These are phyloP conservation scores for Elsinoe batatas DNA, from an alignment of 2,329 filamentous ascomycete species.

Conservation along the genomic window DNA sequence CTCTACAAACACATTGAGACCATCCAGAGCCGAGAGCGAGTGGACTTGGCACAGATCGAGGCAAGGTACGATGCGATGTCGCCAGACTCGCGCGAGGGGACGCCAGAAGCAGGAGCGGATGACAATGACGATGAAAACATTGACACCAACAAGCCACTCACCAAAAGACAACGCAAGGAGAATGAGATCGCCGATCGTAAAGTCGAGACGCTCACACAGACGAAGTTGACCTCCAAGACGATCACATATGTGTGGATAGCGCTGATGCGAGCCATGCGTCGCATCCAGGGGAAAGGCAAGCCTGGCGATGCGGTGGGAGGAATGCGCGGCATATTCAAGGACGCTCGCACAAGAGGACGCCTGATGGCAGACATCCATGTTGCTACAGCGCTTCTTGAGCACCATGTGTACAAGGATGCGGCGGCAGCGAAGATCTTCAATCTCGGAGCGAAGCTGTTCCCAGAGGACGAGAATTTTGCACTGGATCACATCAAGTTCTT, in stretches of 20 bases:
- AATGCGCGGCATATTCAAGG: conserved; percentile 77
- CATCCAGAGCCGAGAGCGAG: conserved; percentile 54
- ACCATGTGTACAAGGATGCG: conserved; percentile 88
- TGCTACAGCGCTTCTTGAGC: conserved; percentile 84
- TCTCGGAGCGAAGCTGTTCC: conserved; percentile 83
- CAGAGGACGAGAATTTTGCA: conserved; percentile 85
- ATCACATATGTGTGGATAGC: conserved; percentile 94
- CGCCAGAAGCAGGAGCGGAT: conserved; percentile 31
- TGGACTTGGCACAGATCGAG: conserved; percentile 46
- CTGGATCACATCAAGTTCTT: conserved; percentile 94
- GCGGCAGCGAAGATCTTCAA: conserved; percentile 94
- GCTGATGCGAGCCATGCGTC: conserved; percentile 84
- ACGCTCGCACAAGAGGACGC: conserved; percentile 76
- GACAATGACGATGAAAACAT: conserved; percentile 47
- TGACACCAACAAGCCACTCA: conserved; percentile 36
- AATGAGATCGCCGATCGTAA: conserved; percentile 48
- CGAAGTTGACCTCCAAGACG: conserved; percentile 66
- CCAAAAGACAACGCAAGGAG: conserved; percentile 42
- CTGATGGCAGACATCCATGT: conserved; percentile 93
- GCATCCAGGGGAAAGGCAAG: conserved; percentile 73
- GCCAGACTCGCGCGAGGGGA: conserved; percentile 26
- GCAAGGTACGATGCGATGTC: conserved; percentile 42
- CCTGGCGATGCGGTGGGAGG: conserved; percentile 50
- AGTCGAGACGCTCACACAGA: conserved; percentile 61
- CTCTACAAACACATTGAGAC: conserved; percentile 81